Percentiles rank a stretch among this genome's conserved stretches.
These are phyloP conservation scores for Beauveria varroae DNA, from an alignment of 2,329 filamentous ascomycete species.

Conservation along the genomic window DNA sequence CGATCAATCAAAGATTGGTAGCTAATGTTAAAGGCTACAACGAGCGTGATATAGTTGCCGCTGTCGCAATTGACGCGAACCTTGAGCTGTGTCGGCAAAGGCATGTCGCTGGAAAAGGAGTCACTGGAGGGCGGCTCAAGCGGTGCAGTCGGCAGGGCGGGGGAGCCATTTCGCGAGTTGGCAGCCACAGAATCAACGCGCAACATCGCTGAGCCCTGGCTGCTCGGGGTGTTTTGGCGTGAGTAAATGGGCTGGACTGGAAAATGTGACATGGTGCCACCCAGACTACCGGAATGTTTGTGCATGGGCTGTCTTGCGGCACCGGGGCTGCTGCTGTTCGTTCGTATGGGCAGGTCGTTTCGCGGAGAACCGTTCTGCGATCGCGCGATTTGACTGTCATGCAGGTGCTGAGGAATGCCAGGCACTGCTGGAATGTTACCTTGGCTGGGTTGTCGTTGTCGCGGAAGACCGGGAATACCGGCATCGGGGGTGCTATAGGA, in stretches of 20 bases:
- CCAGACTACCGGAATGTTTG: slow-evolving; percentile 40
- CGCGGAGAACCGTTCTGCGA: slow-evolving; percentile 78
- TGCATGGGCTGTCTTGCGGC: slow-evolving; percentile 54
- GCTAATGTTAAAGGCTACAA: slow-evolving; percentile 90
- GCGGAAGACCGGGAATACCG: slow-evolving; percentile 57
- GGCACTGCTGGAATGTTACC: slow-evolving; percentile 61
- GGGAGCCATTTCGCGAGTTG: slow-evolving; percentile 39
- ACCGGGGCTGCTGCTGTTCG: slow-evolving; percentile 64
- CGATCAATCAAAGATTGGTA: slow-evolving; percentile 91
- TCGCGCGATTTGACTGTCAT: slow-evolving; percentile 60
- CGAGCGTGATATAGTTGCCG: slow-evolving; percentile 87
- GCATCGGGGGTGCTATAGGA: slow-evolving; percentile 96
- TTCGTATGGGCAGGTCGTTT: slow-evolving; percentile 57
- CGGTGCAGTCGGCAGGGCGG: slow-evolving; percentile 32
- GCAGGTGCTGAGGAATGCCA: slow-evolving; percentile 65
- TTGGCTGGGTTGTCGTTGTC: slow-evolving; percentile 47
- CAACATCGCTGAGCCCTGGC: slow-evolving; percentile 25
- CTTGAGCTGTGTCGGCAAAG: slow-evolving; percentile 70
- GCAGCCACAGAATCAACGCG: slow-evolving; percentile 31
- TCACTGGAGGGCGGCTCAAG: slow-evolving; percentile 20
- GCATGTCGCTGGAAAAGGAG: slow-evolving; percentile 39
- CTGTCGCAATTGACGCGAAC: slow-evolving; percentile 86
- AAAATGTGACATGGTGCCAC: slow-evolving; percentile 48
- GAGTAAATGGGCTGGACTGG: slow-evolving; percentile 46
- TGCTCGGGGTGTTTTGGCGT: slow-evolving; percentile 38